These are phyloP conservation scores for Flaveria trinervia DNA, from an alignment of 129 eudicot species.

Conservation along the genomic window DNA sequence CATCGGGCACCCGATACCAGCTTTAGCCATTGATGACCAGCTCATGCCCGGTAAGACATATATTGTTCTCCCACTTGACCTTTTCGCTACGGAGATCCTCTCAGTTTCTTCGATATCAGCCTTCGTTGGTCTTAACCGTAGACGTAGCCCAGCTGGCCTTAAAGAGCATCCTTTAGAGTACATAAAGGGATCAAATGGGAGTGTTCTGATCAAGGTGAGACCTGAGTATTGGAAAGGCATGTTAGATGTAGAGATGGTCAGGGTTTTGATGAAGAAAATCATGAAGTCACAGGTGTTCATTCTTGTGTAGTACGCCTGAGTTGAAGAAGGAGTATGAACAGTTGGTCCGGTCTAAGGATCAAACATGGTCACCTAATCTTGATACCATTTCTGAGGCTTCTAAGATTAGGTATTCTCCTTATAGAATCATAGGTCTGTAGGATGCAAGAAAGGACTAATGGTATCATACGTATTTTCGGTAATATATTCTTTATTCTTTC, in stretches of 20 bases:
- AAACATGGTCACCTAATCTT: conserved; percentile 78
- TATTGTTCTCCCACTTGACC: conserved; percentile 74
- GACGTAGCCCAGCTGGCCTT: background rate
- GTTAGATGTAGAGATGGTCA: conserved; percentile 30
- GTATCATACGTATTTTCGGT: too few relatives aligned
- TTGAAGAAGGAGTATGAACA: conserved; percentile 64
- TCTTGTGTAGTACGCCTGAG: conserved; percentile 71
- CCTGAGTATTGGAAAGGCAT: conserved; percentile 54
- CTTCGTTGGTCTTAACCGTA: conserved; percentile 14
- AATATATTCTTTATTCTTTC: background rate
- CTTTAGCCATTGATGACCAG: conserved; percentile 50
- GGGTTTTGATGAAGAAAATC: too few relatives aligned
- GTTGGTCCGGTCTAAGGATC: conserved; percentile 61
- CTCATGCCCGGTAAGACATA: conserved; percentile 53
- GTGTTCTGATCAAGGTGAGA: conserved; percentile 58
- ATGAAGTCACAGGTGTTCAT: too few relatives aligned
- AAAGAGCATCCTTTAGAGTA: conserved; percentile 58
- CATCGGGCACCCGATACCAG: conserved; percentile 62
- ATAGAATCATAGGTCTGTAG: conserved; percentile 45
- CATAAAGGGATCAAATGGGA: conserved; percentile 56
- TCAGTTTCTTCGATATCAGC: conserved; percentile 56
- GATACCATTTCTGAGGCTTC: conserved; percentile 70
- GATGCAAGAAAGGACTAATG: too few relatives aligned
- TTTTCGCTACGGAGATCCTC: conserved; percentile 42
- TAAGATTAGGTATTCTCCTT: conserved; percentile 59